Evolutionary conservation across 371 early-diverging fungal species (phyloP).

Genomic region (Rhizopus delemar): DNA sequence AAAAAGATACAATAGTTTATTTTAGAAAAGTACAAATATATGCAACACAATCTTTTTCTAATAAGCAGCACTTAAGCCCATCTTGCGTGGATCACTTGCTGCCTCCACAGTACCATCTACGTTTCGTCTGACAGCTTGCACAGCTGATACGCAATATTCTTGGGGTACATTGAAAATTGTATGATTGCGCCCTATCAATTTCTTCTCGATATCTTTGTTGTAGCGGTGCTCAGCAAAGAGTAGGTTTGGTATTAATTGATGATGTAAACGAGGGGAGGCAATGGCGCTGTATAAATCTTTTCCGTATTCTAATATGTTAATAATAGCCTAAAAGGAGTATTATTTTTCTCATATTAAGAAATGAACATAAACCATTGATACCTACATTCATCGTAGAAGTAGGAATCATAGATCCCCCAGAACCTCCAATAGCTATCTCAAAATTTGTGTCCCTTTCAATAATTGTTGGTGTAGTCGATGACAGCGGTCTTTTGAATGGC

Average conservation of each 20-base stretch:
- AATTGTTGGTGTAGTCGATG: conserved; percentile 88
- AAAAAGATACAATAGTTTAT: too few relatives aligned
- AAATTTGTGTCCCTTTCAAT: conserved; percentile 72
- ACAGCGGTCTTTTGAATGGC: conserved; percentile 92
- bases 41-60: not conserved
- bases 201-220: conserved; percentile 7
- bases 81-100: conserved; percentile 51
- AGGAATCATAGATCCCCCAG: conserved; percentile 95
- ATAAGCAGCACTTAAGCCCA: conserved; percentile 41
- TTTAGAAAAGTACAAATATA: not conserved
- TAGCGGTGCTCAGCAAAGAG: conserved; percentile 42
- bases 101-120: conserved; percentile 36
- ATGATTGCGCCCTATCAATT: conserved; percentile 29
- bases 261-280: conserved; percentile 83
- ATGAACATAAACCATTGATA: not conserved
- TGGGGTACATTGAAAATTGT: conserved; percentile 9
- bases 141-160: conserved; percentile 28
- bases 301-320: conserved; percentile 75
- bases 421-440: conserved; percentile 85
- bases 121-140: conserved; percentile 37
- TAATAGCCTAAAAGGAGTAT: conserved; percentile 51
- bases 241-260: conserved; percentile 87
- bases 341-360: not conserved
- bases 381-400: conserved; percentile 80
- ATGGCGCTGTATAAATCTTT: conserved; percentile 75